phyloP scores from a whole-genome alignment of 345 rosid genomes.

The Eutrema heterophyllum region DNA sequence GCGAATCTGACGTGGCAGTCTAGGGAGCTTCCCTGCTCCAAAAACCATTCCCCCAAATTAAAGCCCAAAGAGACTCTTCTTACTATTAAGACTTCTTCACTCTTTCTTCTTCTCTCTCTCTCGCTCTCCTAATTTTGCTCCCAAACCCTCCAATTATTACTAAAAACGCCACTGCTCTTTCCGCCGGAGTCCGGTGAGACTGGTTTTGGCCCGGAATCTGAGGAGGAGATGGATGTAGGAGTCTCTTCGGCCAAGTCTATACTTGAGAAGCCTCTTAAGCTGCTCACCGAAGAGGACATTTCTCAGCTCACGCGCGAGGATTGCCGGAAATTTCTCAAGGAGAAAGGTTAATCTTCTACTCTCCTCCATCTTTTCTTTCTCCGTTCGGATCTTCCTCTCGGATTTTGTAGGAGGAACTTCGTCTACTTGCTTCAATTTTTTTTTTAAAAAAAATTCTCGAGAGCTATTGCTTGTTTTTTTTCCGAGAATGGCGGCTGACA shows the following conservation, averaged over 20 bases:
- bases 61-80: constrained; percentile 14
- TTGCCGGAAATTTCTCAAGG: constrained; percentile 88
- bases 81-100: not conserved
- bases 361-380: too few species aligned
- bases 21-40: constrained; percentile 56
- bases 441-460: too few species aligned
- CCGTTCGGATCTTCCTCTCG: not conserved
- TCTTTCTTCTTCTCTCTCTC: not conserved
- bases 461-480: not conserved
- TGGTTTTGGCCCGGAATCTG: constrained; percentile 24
- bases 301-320: constrained; percentile 97
- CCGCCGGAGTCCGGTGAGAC: constrained; percentile 14
- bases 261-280: constrained; percentile 73
- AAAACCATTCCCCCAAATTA: constrained; percentile 27
- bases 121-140: constrained; percentile 17
- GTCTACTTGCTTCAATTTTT: not conserved
- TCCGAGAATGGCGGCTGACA: constrained; percentile 35
- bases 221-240: constrained; percentile 40
- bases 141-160: constrained; percentile 23
- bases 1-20: constrained; percentile 65
- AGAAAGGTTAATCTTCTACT: constrained; percentile 54
- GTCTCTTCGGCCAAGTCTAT: constrained; percentile 54
- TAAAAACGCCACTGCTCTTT: constrained; percentile 34
- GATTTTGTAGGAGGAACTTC: constrained; percentile 12
- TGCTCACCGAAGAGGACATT: constrained; percentile 92